Base-by-base conservation (phyloP, 2,329 filamentous ascomycete genomes). In the Penicillium hordei region DNA sequence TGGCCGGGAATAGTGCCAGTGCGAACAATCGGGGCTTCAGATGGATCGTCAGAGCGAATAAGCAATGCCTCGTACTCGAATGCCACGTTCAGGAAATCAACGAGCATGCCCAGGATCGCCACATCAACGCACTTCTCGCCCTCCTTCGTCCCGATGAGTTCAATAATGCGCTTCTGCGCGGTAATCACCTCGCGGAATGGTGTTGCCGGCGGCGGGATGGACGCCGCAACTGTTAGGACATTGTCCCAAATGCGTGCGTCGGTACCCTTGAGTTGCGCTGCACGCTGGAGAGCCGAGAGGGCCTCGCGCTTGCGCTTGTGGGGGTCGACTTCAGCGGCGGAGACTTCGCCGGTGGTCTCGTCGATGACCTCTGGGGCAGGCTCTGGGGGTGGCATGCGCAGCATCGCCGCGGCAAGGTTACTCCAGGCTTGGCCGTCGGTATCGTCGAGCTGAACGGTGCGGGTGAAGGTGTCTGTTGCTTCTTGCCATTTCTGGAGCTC, bases 241-340 rank as follows among this genome's bases (percentile, higher is more conserved):
- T 99, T 99, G 71, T 96, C 91, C 93, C 93, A 97, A 73, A 99
- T 97, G 65, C 91, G 87, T 83, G 89, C 90, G 76, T 93, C 93
- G 66, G 92, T 88, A 73, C 91, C 84, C 50, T 95, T 91, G 25
- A 96, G 84, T 5, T 85, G 83, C 0, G 93, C 91, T 10, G 93
- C 94, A 62, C 90, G 89, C 71, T 96, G 94, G 75, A 96, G 91
- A 0, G 94, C 93, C 6, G 84, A 81, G 0, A 99, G 83, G 0
- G 94, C 87, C 70, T 96, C 91, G 0, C 83, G 79, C 1, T 92
- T 83, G 52, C 90, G 81, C 48, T 82, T 82, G 36, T 85, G 80
- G 0, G 86, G 84, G 61, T 88, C 83, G 52, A 66, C 44, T 5
- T 62, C 59, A 5, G 56, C 53, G 27, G 58, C 52, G n/a, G 60